Conservation (phyloP, 2,329 filamentous ascomycete genomes). For the Penicillium sp. region DNA sequence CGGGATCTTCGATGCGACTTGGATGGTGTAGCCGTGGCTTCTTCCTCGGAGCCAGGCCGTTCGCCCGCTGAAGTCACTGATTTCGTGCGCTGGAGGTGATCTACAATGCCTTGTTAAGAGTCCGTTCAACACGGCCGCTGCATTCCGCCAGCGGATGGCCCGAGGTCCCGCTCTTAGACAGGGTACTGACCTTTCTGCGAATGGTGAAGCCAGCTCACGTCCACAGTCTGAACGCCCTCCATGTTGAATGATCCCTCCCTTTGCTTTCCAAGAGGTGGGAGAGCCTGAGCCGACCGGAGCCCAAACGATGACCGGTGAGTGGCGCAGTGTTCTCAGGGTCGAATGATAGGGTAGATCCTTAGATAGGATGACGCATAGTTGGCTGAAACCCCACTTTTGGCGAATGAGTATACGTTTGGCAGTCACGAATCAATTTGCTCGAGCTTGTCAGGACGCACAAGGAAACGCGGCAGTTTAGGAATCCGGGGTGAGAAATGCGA, state of each 20-base stretch:
- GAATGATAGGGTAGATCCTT: conserved; percentile 20
- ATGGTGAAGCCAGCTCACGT: conserved; percentile 90
- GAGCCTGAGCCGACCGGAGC: neutral
- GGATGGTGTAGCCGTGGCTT: conserved; percentile 16
- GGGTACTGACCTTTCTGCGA: conserved; percentile 70
- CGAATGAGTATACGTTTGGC: conserved; percentile 4
- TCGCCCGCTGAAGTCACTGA: conserved; percentile 36
- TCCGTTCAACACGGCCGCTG: neutral
- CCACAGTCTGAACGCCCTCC: conserved; percentile 78
- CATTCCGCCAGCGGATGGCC: neutral
- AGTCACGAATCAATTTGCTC: conserved; percentile 3
- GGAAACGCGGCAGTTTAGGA: neutral
- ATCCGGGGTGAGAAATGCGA: conserved; percentile 6
- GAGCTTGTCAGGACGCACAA: conserved; percentile 2
- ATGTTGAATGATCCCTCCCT: conserved; percentile 48
- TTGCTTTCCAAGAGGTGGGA: neutral
- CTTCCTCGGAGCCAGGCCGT: conserved; percentile 24
- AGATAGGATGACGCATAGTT: conserved; percentile 25
- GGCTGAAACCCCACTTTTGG: conserved; percentile 23
- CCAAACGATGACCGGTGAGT: conserved; percentile 14
- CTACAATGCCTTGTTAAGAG: conserved; percentile 18
- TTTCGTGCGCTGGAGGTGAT: conserved; percentile 38
- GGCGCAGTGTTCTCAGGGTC: conserved; percentile 17
- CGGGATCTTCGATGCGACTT: conserved; percentile 25
- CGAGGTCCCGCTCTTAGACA: neutral